Evolutionary conservation across 306 rosid species (phyloP).

Genomic region (Carpinus viminea): DNA sequence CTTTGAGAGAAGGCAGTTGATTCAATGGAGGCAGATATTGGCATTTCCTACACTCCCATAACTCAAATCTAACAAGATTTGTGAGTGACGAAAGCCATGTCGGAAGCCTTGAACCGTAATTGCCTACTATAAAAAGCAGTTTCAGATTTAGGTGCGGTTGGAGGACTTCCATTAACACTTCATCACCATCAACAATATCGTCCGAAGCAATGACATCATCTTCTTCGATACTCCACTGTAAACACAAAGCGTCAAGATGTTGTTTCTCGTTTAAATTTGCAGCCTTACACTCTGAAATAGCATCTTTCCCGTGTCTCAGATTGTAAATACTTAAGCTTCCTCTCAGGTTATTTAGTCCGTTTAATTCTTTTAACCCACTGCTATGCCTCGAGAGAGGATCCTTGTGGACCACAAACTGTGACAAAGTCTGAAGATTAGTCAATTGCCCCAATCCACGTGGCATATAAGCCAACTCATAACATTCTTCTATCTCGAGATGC

Average conservation of each 20-base stretch:
- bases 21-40: neutral
- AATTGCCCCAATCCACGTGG: neutral
- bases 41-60: neutral
- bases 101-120: neutral
- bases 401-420: slow-evolving; percentile 8
- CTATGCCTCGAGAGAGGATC: neutral
- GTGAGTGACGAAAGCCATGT: neutral
- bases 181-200: neutral
- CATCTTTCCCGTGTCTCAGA: neutral
- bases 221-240: slow-evolving; percentile 1
- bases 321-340: neutral
- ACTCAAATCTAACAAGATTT: slow-evolving; percentile 13
- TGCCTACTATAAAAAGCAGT: neutral
- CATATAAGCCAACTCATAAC: neutral
- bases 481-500: slow-evolving; percentile 11
- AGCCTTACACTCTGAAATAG: rapidly evolving
- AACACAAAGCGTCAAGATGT: neutral
- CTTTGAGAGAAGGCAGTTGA: slow-evolving; percentile 2
- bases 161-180: neutral
- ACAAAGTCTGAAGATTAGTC: slow-evolving; percentile 11
- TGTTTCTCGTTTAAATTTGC: neutral
- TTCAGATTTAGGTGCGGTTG: neutral
- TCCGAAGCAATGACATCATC: too few species aligned
- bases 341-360: neutral
- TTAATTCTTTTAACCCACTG: neutral